A percentile compares a stretch with the other conserved stretches of the same genome.
Evolutionary conservation across 371 early-diverging fungal species (phyloP).

Genomic region (Mucor indicus): DNA sequence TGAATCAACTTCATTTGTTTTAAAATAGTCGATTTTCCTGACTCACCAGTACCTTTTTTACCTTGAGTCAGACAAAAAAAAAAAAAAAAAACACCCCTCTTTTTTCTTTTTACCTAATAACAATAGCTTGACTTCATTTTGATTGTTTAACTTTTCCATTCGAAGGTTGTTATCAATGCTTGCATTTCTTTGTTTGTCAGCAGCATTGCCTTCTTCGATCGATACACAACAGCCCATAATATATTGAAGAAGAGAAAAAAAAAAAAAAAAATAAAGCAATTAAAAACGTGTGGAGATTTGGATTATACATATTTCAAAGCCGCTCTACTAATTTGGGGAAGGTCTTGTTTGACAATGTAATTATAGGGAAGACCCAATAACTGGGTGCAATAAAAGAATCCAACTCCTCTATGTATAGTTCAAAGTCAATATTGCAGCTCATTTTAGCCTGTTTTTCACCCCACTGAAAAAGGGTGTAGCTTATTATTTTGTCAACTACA

Average conservation of each 20-base stretch:
- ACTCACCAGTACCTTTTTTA: conserved; percentile 90
- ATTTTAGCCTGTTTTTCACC: too few species aligned
- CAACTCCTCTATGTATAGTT: too few species aligned
- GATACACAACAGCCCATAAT: conserved; percentile 92
- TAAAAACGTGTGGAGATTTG: too few species aligned
- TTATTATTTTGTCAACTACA: too few species aligned
- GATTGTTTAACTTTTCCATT: conserved; percentile 72
- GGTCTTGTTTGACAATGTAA: too few species aligned
- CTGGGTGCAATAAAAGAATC: too few species aligned
- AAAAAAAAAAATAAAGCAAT: conserved; percentile 1
- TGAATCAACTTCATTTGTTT: conserved; percentile 98
- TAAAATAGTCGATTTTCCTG: conserved; percentile 95
- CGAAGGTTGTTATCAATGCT: conserved; percentile 89
- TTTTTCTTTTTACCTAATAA: conserved; percentile 70
- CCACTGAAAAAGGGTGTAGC: too few species aligned
- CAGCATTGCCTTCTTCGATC: conserved; percentile 69
- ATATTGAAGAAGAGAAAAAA: not conserved
- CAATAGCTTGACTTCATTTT: conserved; percentile 94
- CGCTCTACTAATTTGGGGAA: too few species aligned
- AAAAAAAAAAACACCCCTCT: not conserved
- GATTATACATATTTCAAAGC: too few species aligned
- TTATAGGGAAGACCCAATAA: too few species aligned
- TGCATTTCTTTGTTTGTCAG: conserved; percentile 76
- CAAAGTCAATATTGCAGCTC: too few species aligned
- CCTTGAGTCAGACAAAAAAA: not conserved